phyloP scores from a whole-genome alignment of 2,329 filamentous ascomycete species.

The Ceratocystis diversiconidia region DNA sequence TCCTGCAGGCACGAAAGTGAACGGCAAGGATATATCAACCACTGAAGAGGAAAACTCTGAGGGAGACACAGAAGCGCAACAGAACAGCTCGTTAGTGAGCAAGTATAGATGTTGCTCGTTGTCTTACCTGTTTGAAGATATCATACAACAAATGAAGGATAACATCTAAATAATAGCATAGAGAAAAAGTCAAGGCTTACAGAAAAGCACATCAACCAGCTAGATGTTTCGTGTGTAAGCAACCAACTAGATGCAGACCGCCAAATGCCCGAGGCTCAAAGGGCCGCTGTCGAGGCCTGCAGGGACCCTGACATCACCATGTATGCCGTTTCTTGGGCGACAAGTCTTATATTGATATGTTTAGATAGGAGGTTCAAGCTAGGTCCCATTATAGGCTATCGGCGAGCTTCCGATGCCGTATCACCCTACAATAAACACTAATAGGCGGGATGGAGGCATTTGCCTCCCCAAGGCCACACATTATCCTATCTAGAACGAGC shows the following conservation, averaged over 20 bases:
- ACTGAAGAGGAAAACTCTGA: neutral
- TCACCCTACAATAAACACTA: neutral
- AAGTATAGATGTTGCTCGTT: slow-evolving; percentile 63
- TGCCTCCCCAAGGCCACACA: neutral
- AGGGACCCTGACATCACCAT: neutral
- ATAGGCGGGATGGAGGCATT: neutral
- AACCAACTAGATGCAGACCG: neutral
- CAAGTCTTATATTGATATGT: neutral
- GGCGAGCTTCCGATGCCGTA: neutral
- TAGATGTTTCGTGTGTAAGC: neutral
- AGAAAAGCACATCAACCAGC: neutral
- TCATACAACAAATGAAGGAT: slow-evolving; percentile 36
- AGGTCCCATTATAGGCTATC: neutral
- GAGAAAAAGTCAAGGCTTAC: neutral
- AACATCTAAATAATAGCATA: slow-evolving; percentile 17
- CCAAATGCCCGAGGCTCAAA: neutral
- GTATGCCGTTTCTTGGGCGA: neutral
- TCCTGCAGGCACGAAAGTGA: slow-evolving; percentile 50
- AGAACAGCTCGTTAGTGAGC: slow-evolving; percentile 39
- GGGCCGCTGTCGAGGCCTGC: neutral
- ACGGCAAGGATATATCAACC: slow-evolving; percentile 39
- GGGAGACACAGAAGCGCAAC: slow-evolving; percentile 17
- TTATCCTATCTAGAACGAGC: neutral
- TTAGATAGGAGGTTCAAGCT: neutral
- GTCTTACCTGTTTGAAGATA: slow-evolving; percentile 50